phyloP scores from a whole-genome alignment of 129 eudicot genomes.

The Flaveria brownii region DNA sequence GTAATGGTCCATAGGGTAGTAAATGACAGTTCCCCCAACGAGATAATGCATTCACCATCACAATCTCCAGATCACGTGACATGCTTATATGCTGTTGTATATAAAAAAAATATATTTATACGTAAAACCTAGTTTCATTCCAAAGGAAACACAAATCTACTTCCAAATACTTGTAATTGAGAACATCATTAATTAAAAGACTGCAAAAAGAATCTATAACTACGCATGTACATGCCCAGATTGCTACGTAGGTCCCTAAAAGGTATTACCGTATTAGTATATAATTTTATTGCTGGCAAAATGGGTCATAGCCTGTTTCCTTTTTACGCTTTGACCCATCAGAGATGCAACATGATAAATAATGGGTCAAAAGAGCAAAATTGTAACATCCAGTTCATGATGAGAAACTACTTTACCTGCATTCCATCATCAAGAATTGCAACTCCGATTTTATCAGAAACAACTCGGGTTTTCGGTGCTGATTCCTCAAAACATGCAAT shows the following conservation, averaged over 20 bases:
- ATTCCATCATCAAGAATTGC: constrained; percentile 90
- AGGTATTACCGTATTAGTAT: background rate
- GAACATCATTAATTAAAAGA: background rate
- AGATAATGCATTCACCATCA: constrained; percentile 82
- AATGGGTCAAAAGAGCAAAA: background rate
- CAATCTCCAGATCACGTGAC: constrained; percentile 74
- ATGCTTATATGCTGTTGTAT: constrained; percentile 64
- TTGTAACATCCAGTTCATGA: background rate
- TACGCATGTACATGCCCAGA: background rate
- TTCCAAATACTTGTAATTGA: background rate
- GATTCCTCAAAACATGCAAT: constrained; percentile 20
- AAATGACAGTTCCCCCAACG: constrained; percentile 77
- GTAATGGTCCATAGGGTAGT: constrained; percentile 86
- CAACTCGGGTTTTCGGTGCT: constrained; percentile 21
- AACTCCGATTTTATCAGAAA: constrained; percentile 48
- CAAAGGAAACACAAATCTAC: background rate
- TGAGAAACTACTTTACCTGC: constrained; percentile 60
- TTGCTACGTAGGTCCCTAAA: background rate
- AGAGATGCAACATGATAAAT: background rate
- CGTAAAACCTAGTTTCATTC: background rate
- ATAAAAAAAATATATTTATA: background rate
- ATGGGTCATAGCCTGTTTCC: background rate
- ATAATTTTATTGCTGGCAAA: background rate
- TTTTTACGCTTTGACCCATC: background rate
- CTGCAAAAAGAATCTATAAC: background rate